Base-by-base conservation (phyloP, 2,329 filamentous ascomycete species). In the Beauveria medogensis region DNA sequence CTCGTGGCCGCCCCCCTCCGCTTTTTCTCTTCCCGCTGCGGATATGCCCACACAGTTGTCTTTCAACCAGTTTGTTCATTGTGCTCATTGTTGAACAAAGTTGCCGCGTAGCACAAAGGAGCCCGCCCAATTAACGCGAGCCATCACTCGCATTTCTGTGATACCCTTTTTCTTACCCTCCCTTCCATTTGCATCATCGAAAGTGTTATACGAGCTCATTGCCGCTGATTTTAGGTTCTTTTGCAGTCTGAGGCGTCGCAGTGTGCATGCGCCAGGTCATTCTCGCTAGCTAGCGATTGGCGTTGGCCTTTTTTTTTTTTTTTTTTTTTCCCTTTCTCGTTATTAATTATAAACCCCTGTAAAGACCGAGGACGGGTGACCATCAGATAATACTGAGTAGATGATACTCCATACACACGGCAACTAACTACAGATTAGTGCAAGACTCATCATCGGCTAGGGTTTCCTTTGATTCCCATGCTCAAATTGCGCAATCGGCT, bases 401-500 rank as follows among this genome's bases (percentile, higher is more conserved):
- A 55, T 55, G 26, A 28, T 28, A 28, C 22, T 22, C 22, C 22
- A 9, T 28, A 28, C 26, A 54, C 30, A 34, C 30, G 30, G 30
- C 30, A 34, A 16, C 22, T 47, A 34, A 16, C 22, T 47, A 30
- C 22, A 22, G 22, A 22, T 22, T 22, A 22, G 26, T 56, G 41
- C 51, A 34, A 9, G 41, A 28, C 2, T 34, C 30, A 12, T 34
- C 30, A 12, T 12, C 14, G 26, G 41, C 24, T 44, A 37, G 41
- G n/a, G 5, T 24, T 51, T 18, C 16, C 26, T 14, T 34, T 51
- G 24, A 44, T 51, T 51, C 46, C 26, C 37, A 59, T 53, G 47
- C 41, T 50, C n/a, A 26, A 20, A 59, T 59, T 50, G 56, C 56
- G 56, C 56, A 52, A 59, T 59, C 46, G 40, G 48, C 24, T 53